Conservation (phyloP, 1,284 basidiomycete species). For the Microbotryum silenes-acaulis region DNA sequence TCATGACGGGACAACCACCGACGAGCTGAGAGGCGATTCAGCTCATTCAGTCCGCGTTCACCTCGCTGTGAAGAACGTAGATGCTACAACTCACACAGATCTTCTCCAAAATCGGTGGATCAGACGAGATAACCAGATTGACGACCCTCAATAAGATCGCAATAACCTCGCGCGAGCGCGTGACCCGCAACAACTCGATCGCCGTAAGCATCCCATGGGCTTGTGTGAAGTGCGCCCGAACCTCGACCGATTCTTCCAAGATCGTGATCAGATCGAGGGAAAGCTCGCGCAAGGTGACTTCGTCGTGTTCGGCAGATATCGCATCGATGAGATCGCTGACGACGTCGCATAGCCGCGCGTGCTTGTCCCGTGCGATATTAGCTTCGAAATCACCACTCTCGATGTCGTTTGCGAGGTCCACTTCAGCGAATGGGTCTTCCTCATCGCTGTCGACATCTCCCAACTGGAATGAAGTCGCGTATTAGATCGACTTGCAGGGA, state of each 20-base stretch:
- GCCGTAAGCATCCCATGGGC: constrained; percentile 92
- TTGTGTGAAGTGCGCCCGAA: constrained; percentile 78
- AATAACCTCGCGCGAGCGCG: constrained; percentile 65
- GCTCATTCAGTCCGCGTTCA: constrained; percentile 2
- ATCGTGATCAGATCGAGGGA: constrained; percentile 77
- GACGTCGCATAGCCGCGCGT: constrained; percentile 69
- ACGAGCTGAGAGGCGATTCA: constrained; percentile 31
- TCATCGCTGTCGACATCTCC: constrained; percentile 76
- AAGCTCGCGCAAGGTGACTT: constrained; percentile 68
- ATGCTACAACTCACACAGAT: constrained; percentile 60
- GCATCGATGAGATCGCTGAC: constrained; percentile 77
- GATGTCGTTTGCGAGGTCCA: constrained; percentile 18
- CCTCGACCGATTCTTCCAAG: constrained; percentile 74
- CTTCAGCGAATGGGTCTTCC: constrained; percentile 76
- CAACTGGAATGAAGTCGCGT: constrained; percentile 45
- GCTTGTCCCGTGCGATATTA: constrained; percentile 80
- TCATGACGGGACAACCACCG: constrained; percentile 40
- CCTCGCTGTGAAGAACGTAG: not conserved
- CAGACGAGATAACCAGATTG: constrained; percentile 79
- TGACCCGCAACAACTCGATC: constrained; percentile 80
- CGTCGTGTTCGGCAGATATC: constrained; percentile 57
- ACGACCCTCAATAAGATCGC: constrained; percentile 79
- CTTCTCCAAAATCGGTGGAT: constrained; percentile 81
- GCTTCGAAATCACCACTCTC: constrained; percentile 56
- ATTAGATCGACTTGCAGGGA: not conserved